Conservation (phyloP, 805 yeast genomes). For the Metschnikowia kofuensis region DNA sequence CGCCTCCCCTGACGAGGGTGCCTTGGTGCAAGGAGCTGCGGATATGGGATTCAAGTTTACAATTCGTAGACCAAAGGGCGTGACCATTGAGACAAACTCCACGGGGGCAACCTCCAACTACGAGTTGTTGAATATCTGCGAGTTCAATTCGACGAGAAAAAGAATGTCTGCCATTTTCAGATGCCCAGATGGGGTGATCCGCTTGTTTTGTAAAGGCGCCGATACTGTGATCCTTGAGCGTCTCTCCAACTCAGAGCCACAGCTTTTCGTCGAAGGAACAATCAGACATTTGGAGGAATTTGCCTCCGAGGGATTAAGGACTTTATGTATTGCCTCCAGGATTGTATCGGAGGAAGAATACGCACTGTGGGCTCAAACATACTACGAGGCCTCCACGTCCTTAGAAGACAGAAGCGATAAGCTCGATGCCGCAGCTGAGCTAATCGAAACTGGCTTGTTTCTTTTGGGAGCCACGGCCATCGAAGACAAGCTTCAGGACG, state of each 20-base stretch:
- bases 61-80: conserved; percentile 80
- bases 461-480: conserved; percentile 96
- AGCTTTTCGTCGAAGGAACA: conserved; percentile 82
- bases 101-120: conserved; percentile 55
- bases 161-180: conserved; percentile 95
- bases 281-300: conserved; percentile 89
- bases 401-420: conserved; percentile 69
- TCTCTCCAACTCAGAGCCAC: conserved; percentile 53
- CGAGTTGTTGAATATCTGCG: conserved; percentile 87
- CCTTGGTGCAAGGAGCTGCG: conserved; percentile 95
- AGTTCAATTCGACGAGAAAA: conserved; percentile 94
- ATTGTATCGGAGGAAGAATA: conserved; percentile 80
- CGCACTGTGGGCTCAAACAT: conserved; percentile 58
- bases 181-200: conserved; percentile 89
- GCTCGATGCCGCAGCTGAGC: conserved; percentile 85
- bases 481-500: conserved; percentile 96
- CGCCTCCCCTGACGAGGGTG: conserved; percentile 99
- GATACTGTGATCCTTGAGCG: conserved; percentile 94
- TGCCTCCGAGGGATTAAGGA: conserved; percentile 94
- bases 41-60: conserved; percentile 78
- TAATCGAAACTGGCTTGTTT: conserved; percentile 75
- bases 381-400: conserved; percentile 80
- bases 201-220: conserved; percentile 94
- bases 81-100: conserved; percentile 55
- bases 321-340: conserved; percentile 87